Evolutionary conservation across 495 filamentous ascomycete genomes (phyloP).

Genomic region (Hyaloscypha variabilis): DNA sequence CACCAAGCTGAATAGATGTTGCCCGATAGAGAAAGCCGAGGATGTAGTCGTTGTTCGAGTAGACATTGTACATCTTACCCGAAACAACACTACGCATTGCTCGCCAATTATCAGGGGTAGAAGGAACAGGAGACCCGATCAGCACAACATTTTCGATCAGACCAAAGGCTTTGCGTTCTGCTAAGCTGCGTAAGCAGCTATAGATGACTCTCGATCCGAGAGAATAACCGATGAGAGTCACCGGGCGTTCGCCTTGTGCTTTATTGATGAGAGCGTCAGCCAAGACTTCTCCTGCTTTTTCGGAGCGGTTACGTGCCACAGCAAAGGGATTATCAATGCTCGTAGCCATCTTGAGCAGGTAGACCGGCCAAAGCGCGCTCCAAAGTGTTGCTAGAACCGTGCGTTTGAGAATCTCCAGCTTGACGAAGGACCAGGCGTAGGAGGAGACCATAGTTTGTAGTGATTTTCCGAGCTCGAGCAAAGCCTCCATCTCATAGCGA

Average conservation of each 20-base stretch:
- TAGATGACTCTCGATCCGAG: conserved; percentile 88
- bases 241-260: conserved; percentile 84
- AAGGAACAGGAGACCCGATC: conserved; percentile 80
- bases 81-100: conserved; percentile 56
- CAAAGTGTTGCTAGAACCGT: conserved; percentile 71
- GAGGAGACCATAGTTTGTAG: conserved; percentile 73
- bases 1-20: conserved; percentile 54
- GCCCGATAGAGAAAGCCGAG: conserved; percentile 61
- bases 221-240: conserved; percentile 89
- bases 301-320: conserved; percentile 75
- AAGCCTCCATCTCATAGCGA: conserved; percentile 76
- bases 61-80: conserved; percentile 61
- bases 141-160: conserved; percentile 82
- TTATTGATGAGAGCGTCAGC: conserved; percentile 88
- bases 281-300: conserved; percentile 84
- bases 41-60: conserved; percentile 60
- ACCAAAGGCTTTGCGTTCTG: conserved; percentile 79
- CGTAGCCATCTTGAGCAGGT: conserved; percentile 77
- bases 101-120: conserved; percentile 51
- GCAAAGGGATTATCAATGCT: conserved; percentile 90
- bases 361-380: conserved; percentile 73
- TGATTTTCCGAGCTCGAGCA: conserved; percentile 74
- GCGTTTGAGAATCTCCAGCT: conserved; percentile 67
- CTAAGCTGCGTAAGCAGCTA: conserved; percentile 72
- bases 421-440: conserved; percentile 76